These are phyloP conservation scores for Exidia glandulosa DNA, from an alignment of 768 basidiomycete genomes.

Conservation along the genomic window DNA sequence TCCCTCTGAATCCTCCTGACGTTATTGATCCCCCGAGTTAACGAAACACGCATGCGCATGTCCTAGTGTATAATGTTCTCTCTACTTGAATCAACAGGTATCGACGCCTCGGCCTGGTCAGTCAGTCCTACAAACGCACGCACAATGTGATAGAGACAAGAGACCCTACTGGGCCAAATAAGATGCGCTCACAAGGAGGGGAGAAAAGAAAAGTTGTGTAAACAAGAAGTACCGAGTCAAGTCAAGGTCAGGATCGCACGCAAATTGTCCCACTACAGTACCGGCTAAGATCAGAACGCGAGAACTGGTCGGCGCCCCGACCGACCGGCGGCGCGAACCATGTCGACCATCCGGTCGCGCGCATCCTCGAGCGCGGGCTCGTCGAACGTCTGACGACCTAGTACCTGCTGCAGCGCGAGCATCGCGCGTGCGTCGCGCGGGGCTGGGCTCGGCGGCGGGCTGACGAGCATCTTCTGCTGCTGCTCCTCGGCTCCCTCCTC, in stretches of 20 bases:
- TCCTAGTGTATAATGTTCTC: too few species aligned
- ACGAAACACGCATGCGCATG: too few species aligned
- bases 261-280: background rate
- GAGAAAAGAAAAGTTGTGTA: too few species aligned
- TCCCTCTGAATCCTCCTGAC: too few species aligned
- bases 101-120: too few species aligned
- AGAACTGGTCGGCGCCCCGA: background rate
- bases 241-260: too few species aligned
- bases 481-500: background rate
- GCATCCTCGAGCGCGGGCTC: constrained; percentile 50
- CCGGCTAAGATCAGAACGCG: background rate
- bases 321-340: constrained; percentile 24
- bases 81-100: too few species aligned
- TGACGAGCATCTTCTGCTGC: background rate
- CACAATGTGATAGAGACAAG: too few species aligned
- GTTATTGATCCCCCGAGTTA: too few species aligned
- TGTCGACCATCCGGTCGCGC: constrained; percentile 64
- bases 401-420: constrained; percentile 36
- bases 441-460: constrained; percentile 46
- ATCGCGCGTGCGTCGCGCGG: constrained; percentile 30
- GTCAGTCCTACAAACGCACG: too few species aligned
- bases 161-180: too few species aligned
- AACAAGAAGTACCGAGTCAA: too few species aligned
- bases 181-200: background rate
- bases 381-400: constrained; percentile 45